Conservation (phyloP, 1,284 basidiomycete species). For the Schizophyllum amplum region DNA sequence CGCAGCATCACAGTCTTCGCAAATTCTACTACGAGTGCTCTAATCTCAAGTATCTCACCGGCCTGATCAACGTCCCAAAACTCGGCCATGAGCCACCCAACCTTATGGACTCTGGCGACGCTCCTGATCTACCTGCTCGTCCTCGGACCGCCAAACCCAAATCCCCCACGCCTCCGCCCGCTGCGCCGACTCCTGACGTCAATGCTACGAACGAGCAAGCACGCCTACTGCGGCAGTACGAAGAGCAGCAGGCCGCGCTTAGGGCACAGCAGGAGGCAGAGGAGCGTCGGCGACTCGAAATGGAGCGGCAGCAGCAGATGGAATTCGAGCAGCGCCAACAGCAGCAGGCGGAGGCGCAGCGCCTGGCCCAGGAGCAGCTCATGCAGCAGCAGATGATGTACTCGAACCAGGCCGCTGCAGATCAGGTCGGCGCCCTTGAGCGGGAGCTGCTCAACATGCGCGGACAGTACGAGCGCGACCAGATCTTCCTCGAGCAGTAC, state of each 20-base stretch:
- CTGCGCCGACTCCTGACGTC: slow-evolving; percentile 63
- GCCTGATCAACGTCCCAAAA: slow-evolving; percentile 94
- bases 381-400: slow-evolving; percentile 74
- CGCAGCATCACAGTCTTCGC: slow-evolving; percentile 85
- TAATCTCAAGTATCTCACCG: slow-evolving; percentile 92
- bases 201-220: slow-evolving; percentile 89
- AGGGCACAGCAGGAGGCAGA: slow-evolving; percentile 78
- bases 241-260: slow-evolving; percentile 86
- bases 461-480: slow-evolving; percentile 97
- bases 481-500: slow-evolving; percentile 97
- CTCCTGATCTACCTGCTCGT: slow-evolving; percentile 84
- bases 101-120: slow-evolving; percentile 73
- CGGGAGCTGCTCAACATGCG: slow-evolving; percentile 89
- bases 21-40: slow-evolving; percentile 98
- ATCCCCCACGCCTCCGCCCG: slow-evolving; percentile 55
- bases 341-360: slow-evolving; percentile 84
- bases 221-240: slow-evolving; percentile 93
- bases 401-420: slow-evolving; percentile 59
- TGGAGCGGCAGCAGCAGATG: slow-evolving; percentile 74
- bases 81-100: slow-evolving; percentile 93
- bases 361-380: slow-evolving; percentile 84
- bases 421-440: slow-evolving; percentile 76
- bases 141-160: slow-evolving; percentile 56
- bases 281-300: slow-evolving; percentile 70
- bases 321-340: slow-evolving; percentile 91